Conservation (phyloP, 306 rosid species). For the Pyrus bretschneideri region DNA sequence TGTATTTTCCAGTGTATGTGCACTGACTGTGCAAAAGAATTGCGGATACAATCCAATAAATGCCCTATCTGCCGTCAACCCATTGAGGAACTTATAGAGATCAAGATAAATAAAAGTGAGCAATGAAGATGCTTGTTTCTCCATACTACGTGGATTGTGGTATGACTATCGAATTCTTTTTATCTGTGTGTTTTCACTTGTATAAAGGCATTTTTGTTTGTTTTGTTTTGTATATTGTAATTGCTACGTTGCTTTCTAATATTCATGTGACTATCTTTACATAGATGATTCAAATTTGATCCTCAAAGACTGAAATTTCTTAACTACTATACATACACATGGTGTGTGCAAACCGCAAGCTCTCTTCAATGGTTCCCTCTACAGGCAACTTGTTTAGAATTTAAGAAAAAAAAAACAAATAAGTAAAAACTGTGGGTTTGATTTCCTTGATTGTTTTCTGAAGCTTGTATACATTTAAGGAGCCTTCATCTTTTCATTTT, state of each 20-base stretch:
- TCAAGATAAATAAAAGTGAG: constrained; percentile 49
- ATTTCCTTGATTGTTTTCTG: constrained; percentile 8
- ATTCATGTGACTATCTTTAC: constrained; percentile 14
- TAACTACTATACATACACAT: background rate
- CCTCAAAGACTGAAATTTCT: background rate
- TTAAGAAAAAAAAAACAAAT: background rate
- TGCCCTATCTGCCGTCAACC: constrained; percentile 95
- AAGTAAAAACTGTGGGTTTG: constrained; percentile 6
- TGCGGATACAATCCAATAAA: constrained; percentile 65
- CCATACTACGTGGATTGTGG: constrained; percentile 31
- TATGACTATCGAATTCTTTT: constrained; percentile 26
- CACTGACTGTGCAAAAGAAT: constrained; percentile 74
- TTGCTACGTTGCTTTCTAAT: constrained; percentile 20
- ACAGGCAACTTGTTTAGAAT: constrained; percentile 5
- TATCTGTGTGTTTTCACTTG: constrained; percentile 17
- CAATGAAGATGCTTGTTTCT: constrained; percentile 22
- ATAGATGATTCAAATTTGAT: background rate
- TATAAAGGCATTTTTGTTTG: constrained; percentile 1
- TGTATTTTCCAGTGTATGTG: constrained; percentile 73
- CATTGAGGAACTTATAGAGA: constrained; percentile 70
- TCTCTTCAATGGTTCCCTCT: constrained; percentile 3
- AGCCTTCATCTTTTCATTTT: background rate
- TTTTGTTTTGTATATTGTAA: constrained; percentile 30
- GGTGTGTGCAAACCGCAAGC: constrained; percentile 5
- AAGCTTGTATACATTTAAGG: background rate